These are phyloP conservation scores for Brassica rapa DNA, from an alignment of 345 rosid species.

Conservation along the genomic window DNA sequence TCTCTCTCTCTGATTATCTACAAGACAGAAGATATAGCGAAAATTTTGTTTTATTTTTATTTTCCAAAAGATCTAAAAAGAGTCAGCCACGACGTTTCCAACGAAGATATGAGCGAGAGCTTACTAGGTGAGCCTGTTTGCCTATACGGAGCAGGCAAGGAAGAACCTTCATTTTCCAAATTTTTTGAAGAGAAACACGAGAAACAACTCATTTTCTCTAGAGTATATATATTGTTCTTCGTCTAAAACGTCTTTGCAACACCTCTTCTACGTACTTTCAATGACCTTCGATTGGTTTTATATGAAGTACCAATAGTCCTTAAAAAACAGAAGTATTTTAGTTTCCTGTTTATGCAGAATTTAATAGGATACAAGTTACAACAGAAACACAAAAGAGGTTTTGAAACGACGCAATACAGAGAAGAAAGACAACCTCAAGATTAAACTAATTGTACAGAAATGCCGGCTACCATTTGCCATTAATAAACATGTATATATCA, in stretches of 20 bases:
- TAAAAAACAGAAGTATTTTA: background rate
- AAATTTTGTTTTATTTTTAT: background rate
- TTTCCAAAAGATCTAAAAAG: background rate
- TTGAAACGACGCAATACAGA: background rate
- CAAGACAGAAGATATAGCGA: background rate
- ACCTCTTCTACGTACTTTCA: background rate
- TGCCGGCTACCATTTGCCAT: background rate
- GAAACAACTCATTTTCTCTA: background rate
- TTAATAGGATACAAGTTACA: background rate
- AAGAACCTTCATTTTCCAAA: background rate
- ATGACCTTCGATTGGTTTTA: background rate
- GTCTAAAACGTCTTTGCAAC: background rate
- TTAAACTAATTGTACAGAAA: background rate
- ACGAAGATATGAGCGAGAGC: background rate
- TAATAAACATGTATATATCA: background rate
- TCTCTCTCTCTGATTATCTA: background rate
- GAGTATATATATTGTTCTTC: background rate
- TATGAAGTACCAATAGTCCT: background rate
- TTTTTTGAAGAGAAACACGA: background rate
- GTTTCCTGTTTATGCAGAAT: background rate
- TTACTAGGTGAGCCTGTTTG: background rate
- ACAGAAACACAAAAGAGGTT: background rate
- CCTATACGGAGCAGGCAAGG: background rate
- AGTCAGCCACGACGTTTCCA: background rate
- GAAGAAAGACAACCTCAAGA: background rate